Evolutionary conservation across 805 yeast genomes (phyloP), one percentile per base, ranked within the genome.

Genomic region (Pichia nakasei): DNA sequence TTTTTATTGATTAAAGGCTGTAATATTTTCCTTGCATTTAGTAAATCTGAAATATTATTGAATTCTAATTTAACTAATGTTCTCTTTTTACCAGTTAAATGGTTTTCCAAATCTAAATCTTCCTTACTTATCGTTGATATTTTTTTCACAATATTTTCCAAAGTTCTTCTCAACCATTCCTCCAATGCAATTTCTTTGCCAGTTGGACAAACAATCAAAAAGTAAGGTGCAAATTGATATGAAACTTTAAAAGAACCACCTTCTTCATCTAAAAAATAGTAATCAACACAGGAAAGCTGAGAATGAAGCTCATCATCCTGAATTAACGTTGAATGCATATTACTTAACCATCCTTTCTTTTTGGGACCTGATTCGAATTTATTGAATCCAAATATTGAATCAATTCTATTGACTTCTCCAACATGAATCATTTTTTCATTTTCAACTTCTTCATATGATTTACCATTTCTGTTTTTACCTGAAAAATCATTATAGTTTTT

Each of bases 211-310:
- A 78, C 70, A 11, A 93, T 65, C 41, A 82, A 75, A 56, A 93
- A 85, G 60, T 93, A 93, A 0, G 99, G 99, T 53, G 86, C 88
- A 58, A 76, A 85, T 46, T 75, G 82, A 13, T 85, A 63, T 1
- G 95, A 82, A 4, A 88, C 81, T 59, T 91, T 93, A 68, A 94
- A 93, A 37, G 85, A 78, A 7, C 97, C 98, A 39, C 99, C 99
- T 60, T 89, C 97, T 55, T 86, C 96, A 60, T 89, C 97, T 8
- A 93, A 64, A 54, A 94, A 93, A 59, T 94, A 94, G 61, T 83
- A 88, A 54, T 93, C 97, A 3, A 91, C 96, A 3, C 91, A 98
- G 0, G 96, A 76, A 31, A 75, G 69, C 9, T 95, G 96, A n/a
- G 75, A 68, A 11, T 72, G 54, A 36, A 69, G 67, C 27, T 77